Base-by-base conservation (phyloP, 768 basidiomycete genomes). In the Kwoniella newhampshirensis region DNA sequence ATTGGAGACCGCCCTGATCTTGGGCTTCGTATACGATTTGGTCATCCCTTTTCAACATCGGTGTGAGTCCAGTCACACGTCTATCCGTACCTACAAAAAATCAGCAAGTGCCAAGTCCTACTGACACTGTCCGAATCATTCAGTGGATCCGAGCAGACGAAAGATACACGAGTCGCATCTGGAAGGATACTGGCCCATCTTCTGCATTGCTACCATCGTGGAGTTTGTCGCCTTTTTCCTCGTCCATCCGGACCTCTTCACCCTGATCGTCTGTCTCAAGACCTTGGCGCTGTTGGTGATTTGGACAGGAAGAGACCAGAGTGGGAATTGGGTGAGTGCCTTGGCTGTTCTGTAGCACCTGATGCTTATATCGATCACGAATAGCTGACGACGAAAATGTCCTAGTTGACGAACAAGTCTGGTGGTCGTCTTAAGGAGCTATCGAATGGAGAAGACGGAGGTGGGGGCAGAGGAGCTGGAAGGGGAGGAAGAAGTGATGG, bases 241-340 rank as follows among this genome's bases (percentile, higher is more conserved):
- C 12, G 36, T 67, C 30, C 63, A 65, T 51, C 63, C 63, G 18
- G 64, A 67, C n/a, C 50, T 71, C n/a, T 67, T 71, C 54, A 67
- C 69, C 0, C 52, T 71, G 11, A 50, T 67, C 0, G 63, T 66
- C n/a, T 67, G 66, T 37, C 25, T 67, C 59, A 71, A 71, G 53
- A 67, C 69, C 20, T 57, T 63, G 0, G 45, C 41, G 21, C 12
- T 39, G 27, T 23, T 53, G 43, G 2, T 42, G 12, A 44, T 44
- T 2, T 59, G 57, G 57, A 18, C 53, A 18, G 40, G 51, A 25
- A 45, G 37, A 28, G 57, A 53, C 20, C 32, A 59, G 46, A 43
- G 47, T 13, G 57, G 57, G 1, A 30, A 39, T 11, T 23, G 20
- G 36, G 57, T 59, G 30, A 53, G 57, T 53, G n/a, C n/a, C n/a